A percentile compares a stretch with the other conserved stretches of the same genome.
These are phyloP conservation scores for Geopyxis carbonaria DNA, from an alignment of 495 filamentous ascomycete species.

Conservation along the genomic window DNA sequence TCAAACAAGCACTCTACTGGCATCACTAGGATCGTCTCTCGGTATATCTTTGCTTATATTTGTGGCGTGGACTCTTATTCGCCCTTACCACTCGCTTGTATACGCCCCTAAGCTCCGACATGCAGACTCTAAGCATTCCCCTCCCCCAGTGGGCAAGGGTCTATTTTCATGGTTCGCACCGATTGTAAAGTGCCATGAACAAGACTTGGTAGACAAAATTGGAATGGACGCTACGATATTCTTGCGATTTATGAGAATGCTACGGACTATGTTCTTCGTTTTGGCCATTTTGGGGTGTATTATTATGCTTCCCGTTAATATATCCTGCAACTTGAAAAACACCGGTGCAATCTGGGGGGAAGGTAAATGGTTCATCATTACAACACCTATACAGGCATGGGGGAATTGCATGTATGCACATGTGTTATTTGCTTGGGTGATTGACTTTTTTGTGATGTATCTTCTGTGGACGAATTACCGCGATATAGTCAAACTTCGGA, in stretches of 20 bases:
- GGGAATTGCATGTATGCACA: slow-evolving; percentile 56
- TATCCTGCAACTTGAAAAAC: slow-evolving; percentile 28
- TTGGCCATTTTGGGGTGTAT: slow-evolving; percentile 57
- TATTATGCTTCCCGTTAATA: slow-evolving; percentile 72
- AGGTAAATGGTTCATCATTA: slow-evolving; percentile 30
- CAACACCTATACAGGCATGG: slow-evolving; percentile 40
- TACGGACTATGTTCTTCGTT: slow-evolving; percentile 67
- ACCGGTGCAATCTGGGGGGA: slow-evolving; percentile 6
- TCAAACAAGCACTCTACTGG: slow-evolving; percentile 47
- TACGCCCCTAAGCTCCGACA: slow-evolving; percentile 91
- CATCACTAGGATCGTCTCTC: slow-evolving; percentile 70
- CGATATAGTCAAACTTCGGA: slow-evolving; percentile 47
- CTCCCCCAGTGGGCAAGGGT: slow-evolving; percentile 77
- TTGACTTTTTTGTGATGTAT: slow-evolving; percentile 55
- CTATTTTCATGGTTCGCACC: slow-evolving; percentile 72
- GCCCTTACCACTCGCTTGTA: slow-evolving; percentile 75
- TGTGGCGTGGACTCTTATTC: slow-evolving; percentile 67
- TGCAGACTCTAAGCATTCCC: slow-evolving; percentile 77
- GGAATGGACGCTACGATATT: slow-evolving; percentile 87
- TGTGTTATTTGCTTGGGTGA: slow-evolving; percentile 60
- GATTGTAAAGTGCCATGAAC: slow-evolving; percentile 56
- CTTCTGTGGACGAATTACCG: slow-evolving; percentile 84
- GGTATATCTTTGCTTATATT: slow-evolving; percentile 53
- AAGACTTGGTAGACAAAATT: slow-evolving; percentile 54
- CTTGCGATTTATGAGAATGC: slow-evolving; percentile 77